Evolutionary conservation across 495 filamentous ascomycete species (phyloP).

Genomic region (Rhypophila decipiens): DNA sequence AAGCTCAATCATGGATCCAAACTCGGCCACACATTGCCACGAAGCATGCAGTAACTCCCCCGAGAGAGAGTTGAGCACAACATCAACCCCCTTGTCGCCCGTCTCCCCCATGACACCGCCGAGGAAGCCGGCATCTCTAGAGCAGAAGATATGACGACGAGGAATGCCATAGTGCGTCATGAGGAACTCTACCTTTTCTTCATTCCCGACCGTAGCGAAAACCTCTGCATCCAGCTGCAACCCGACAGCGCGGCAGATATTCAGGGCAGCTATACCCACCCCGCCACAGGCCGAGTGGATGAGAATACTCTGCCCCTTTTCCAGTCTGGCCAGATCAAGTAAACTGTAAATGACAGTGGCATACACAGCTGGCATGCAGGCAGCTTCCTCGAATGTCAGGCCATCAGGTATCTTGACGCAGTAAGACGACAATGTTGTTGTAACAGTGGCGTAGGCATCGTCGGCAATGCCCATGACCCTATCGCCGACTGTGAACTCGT

Average conservation of each 20-base stretch:
- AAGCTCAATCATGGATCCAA: constrained; percentile 48
- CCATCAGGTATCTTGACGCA: too few species aligned
- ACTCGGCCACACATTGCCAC: constrained; percentile 42
- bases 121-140: constrained; percentile 26
- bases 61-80: constrained; percentile 48
- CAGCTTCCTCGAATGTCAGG: too few species aligned
- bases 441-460: too few species aligned
- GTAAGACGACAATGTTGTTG: too few species aligned
- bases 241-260: constrained; percentile 33
- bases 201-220: constrained; percentile 39
- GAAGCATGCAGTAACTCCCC: constrained; percentile 42
- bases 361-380: too few species aligned
- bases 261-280: too few species aligned
- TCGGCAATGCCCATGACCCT: neutral
- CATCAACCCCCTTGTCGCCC: constrained; percentile 39
- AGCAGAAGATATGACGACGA: constrained; percentile 33
- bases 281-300: too few species aligned
- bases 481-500: neutral
- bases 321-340: too few species aligned
- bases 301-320: too few species aligned
- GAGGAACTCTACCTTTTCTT: constrained; percentile 35
- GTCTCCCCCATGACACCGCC: constrained; percentile 39
- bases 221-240: constrained; percentile 21
- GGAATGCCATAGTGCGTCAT: constrained; percentile 31
- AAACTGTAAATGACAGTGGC: too few species aligned